Percentiles rank a stretch among this genome's conserved stretches.
phyloP scores from a whole-genome alignment of 768 basidiomycete species.

The Phylloporus sp. region DNA sequence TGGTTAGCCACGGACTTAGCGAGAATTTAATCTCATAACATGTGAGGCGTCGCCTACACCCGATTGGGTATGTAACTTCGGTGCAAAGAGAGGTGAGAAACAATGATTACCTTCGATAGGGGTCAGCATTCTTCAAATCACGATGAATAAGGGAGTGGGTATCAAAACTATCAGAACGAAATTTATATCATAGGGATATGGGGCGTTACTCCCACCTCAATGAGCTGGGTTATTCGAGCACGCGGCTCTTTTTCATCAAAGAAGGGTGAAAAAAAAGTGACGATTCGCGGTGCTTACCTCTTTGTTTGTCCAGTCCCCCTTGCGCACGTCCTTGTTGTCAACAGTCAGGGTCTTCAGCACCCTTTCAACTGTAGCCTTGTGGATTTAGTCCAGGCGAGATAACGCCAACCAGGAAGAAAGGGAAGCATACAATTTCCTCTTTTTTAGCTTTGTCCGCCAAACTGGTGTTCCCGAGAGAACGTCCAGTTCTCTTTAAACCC shows the following conservation, averaged over 20 bases:
- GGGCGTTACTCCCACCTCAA: slow-evolving; percentile 94
- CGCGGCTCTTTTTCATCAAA: slow-evolving; percentile 73
- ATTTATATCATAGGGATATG: slow-evolving; percentile 65
- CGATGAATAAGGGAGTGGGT: not conserved
- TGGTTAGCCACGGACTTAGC: slow-evolving; percentile 8
- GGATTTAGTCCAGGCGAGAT: slow-evolving; percentile 13
- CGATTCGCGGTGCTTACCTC: slow-evolving; percentile 58
- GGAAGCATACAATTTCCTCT: slow-evolving; percentile 79
- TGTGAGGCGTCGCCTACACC: slow-evolving; percentile 75
- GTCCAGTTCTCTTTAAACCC: slow-evolving; percentile 64
- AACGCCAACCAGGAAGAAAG: not conserved
- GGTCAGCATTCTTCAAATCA: slow-evolving; percentile 7
- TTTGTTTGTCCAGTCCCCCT: slow-evolving; percentile 93
- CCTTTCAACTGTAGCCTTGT: slow-evolving; percentile 81
- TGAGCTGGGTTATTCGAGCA: slow-evolving; percentile 94
- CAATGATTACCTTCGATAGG: slow-evolving; percentile 21
- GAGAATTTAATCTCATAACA: slow-evolving; percentile 18
- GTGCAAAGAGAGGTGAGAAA: slow-evolving; percentile 26
- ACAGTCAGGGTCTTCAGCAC: slow-evolving; percentile 72
- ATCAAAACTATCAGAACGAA: slow-evolving; percentile 37
- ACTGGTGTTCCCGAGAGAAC: slow-evolving; percentile 67
- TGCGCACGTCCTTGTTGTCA: slow-evolving; percentile 87
- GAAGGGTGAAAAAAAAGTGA: slow-evolving; percentile 4
- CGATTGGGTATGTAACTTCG: slow-evolving; percentile 59
- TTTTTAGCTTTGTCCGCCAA: slow-evolving; percentile 94